Evolutionary conservation across 257 asterid species (phyloP), one percentile per base, ranked within the genome.

Genomic region (Scutellaria baicalensis): DNA sequence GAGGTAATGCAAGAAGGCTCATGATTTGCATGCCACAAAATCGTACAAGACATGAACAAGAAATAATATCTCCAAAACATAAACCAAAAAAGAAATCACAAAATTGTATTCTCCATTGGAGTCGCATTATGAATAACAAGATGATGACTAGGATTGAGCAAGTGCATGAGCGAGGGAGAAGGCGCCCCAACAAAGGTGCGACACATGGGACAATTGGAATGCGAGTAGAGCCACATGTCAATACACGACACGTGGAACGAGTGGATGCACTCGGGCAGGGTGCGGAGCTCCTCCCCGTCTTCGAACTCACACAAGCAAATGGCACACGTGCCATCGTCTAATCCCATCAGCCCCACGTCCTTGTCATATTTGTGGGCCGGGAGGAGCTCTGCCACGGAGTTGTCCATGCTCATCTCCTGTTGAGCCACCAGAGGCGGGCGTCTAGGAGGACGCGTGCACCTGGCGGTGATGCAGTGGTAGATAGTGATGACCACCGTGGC

Each of bases 151-250:
- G 72, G 60, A 3, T 47, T 33, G 36, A 73, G 68, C 60, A 64
- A 73, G 68, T 64, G 54, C 72, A 73, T 73, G 0, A 73, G 72
- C 72, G 72, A 44, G 2, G 69, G 73, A 14, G 55, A 31, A 4
- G 68, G 12, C 44, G 21, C 47, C 44, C 71, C 77, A 4, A 75
- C 62, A 3, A 27, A 16, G 14, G 71, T 14, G 4, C 81, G 81
- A n/a, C 81, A 77, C 18, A 77, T 45, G 6, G 81, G 81, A 45
- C 81, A 77, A 17, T 59, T 67, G 20, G 60, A 58, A 27, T 77
- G 81, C 11, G 78, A 77, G 5, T 51, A 72, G 1, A 77, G 72
- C 81, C 81, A 77, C 78, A 72, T 77, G 9, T 77, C 78, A 9
- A 77, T 77, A 35, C 81, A 77, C 50, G 70, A 17, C 11, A 55